Evolutionary conservation across 108 stramenopile species (phyloP), one percentile per base, ranked within the genome.

Genomic region (Pseudonitzschia multiseries): DNA sequence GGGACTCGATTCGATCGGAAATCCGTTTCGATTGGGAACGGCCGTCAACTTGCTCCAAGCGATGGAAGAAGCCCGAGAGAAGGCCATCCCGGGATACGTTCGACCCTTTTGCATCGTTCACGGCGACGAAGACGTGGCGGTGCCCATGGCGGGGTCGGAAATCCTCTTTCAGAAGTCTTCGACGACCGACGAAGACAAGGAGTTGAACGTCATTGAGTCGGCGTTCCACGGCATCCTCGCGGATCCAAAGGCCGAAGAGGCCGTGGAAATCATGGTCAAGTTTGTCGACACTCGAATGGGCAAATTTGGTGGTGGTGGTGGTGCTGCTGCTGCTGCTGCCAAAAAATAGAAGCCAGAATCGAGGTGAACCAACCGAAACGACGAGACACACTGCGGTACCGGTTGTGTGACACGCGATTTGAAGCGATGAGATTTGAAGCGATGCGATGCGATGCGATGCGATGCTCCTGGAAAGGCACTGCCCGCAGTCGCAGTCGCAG

Each of bases 81-180:
- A 81, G 29, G 61, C 65, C 73, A 86, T 86, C 61, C 85, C 85
- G 9, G 78, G 66, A 15, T 70, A 81, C 17, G 70, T 8, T 8
- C 52, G 76, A n/a, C 81, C 86, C 2, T 83, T 81, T 73, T 86
- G 80, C 62, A 73, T 76, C 24, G 42, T 76, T 13, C 86, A 86
- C 73, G 86, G 86, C 4, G 76, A 75, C 28, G 44, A 70, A 8
- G 86, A 86, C 70, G 27, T 65, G n/a, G 86, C 74, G 12, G 86
- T 86, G 8, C 83, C 83, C 21, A 77, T 84, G 18, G 61, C 24
- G 13, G 86, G 83, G 24, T 81, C 86, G 46, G 48, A 83, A 31
- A 76, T 54, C 51, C 44, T 86, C 78, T n/a, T 74, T 69, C 42
- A 86, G 13, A 63, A 50, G 20, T 56, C 53, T 3, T 43, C 29